Percentiles rank a stretch among this genome's conserved stretches.
Conservation (phyloP, 371 early-diverging fungal species). For the Paramicrosporidium saccamoebae region DNA sequence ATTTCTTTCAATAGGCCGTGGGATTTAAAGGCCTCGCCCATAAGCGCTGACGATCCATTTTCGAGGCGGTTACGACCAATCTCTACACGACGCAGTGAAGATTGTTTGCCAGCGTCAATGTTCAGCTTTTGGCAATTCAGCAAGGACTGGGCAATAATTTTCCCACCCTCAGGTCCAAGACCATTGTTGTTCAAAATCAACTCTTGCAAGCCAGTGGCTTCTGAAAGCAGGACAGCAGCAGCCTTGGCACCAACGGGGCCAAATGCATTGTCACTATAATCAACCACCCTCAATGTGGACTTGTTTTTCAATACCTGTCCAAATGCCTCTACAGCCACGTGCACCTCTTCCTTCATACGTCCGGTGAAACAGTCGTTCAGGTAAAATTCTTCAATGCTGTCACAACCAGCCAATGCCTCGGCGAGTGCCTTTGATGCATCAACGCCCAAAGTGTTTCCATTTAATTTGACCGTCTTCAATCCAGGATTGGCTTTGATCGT, state of each 20-base stretch:
- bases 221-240: conserved; percentile 37
- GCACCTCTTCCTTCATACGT: conserved; percentile 58
- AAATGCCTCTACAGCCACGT: conserved; percentile 36
- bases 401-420: conserved; percentile 12
- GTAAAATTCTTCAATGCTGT: conserved; percentile 13
- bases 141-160: conserved; percentile 49
- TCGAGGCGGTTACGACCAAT: conserved; percentile 81
- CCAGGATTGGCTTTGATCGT: conserved; percentile 20
- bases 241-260: conserved; percentile 76
- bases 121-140: conserved; percentile 27
- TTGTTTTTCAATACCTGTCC: conserved; percentile 48
- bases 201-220: conserved; percentile 31
- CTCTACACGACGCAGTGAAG: conserved; percentile 36
- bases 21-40: conserved; percentile 46
- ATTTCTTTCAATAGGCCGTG: conserved; percentile 35
- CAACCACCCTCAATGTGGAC: conserved; percentile 29
- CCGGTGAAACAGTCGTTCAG: conserved; percentile 77
- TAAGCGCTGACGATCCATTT: conserved; percentile 26
- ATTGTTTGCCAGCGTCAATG: conserved; percentile 11
- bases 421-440: conserved; percentile 59
- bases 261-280: conserved; percentile 88
- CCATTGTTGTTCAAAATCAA: conserved; percentile 84
- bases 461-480: conserved; percentile 33
- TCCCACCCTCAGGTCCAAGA: conserved; percentile 56
- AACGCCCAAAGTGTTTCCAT: conserved; percentile 77